Base-by-base conservation (phyloP, 176 grass and related monocot genomes). In the Juncus inflexus region DNA sequence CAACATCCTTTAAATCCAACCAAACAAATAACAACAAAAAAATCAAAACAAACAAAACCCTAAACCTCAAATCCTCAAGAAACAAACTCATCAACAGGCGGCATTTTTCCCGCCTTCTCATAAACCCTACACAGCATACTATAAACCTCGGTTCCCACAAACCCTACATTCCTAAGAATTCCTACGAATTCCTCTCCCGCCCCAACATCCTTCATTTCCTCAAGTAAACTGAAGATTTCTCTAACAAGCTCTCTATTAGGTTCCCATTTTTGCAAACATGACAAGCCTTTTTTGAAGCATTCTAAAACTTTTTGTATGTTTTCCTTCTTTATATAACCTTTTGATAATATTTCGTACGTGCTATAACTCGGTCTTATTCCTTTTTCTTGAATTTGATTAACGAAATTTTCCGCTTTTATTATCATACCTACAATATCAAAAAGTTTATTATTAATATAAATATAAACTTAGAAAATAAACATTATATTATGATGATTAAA, bases 311-410 rank as follows among this genome's bases (percentile, higher is more conserved):
- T 83, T 40, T 63, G 84, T 3, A 65, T 56, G 28, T 15, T 83
- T 54, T 85, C 64, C 11, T 75, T 53, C 4, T 75, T 4, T 36
- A 96, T 57, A 72, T 90, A 83, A 52, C 87, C 79, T 80, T 70
- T 78, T 35, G 83, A 74, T 15, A 96, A 75, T 38, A 86, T 7
- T 56, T 90, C 87, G 87, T 84, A 88, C 7, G 87, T 90, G 79
- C 81, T 81, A 40, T 96, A 90, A 70, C 84, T 70, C 2, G 91
- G 81, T 55, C 76, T 83, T 8, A 96, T 80, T 55, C 81, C 70
- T 54, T 64, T 83, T 28, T 74, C 43, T 51, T 85, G 41, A 49
- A 66, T 79, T 9, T 42, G 50, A 4, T 57, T 5, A 2, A 81
- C 66, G 51, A 91, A 91, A 66, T 35, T 71, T 67, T 88, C 84